Percentiles rank a stretch among this genome's conserved stretches.
Evolutionary conservation across 1,139 yeast genomes (phyloP).

Genomic region (Saccharomyces pastorianus): DNA sequence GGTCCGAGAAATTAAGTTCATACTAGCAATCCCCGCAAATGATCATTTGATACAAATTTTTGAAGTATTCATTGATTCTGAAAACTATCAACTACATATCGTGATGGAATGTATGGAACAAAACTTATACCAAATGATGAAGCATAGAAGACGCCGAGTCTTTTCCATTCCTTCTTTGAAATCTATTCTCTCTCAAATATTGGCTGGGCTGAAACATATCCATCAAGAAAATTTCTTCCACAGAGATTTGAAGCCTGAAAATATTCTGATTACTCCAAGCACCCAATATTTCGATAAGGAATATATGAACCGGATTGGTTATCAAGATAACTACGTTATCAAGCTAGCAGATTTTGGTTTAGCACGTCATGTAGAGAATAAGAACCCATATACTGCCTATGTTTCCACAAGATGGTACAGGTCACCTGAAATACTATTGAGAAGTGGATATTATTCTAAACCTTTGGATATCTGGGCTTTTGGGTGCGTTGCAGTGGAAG

Average conservation of each 20-base stretch:
- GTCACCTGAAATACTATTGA: conserved; percentile 80
- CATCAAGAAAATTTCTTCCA: conserved; percentile 71
- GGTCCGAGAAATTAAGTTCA: conserved; percentile 70
- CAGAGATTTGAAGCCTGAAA: conserved; percentile 90
- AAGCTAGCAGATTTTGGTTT: conserved; percentile 91
- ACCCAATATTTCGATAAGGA: conserved; percentile 44
- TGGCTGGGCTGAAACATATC: conserved; percentile 73
- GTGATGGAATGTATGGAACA: conserved; percentile 87
- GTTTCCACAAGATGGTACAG: conserved; percentile 96
- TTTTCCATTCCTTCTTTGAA: conserved; percentile 55
- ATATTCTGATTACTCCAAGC: conserved; percentile 62
- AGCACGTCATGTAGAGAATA: conserved; percentile 55
- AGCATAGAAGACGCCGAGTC: conserved; percentile 41
- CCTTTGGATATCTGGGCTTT: conserved; percentile 95
- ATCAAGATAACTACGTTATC: conserved; percentile 47
- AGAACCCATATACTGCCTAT: conserved; percentile 61
- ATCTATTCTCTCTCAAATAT: conserved; percentile 61
- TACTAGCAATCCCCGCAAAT: conserved; percentile 63
- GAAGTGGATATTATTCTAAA: conserved; percentile 56
- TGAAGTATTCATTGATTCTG: conserved; percentile 69
- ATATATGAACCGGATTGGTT: conserved; percentile 28
- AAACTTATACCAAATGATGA: conserved; percentile 67
- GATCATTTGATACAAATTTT: conserved; percentile 64
- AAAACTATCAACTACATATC: conserved; percentile 54
- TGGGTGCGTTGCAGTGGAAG: conserved; percentile 78